Conservation (phyloP, 208 protist species). For the Leishmania amazonensis region DNA sequence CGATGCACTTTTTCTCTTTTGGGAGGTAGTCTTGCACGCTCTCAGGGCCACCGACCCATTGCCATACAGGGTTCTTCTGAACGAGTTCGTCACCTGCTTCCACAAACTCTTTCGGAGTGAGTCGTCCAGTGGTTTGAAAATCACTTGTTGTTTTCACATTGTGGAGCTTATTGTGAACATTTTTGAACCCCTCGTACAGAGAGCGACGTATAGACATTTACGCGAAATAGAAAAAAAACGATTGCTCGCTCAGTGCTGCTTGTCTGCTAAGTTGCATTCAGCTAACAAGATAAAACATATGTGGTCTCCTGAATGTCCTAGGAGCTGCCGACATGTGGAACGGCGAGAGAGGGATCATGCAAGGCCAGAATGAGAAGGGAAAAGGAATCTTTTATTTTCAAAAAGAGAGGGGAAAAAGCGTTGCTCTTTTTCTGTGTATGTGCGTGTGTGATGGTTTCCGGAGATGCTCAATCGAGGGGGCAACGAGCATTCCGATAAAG, state of each 20-base stretch:
- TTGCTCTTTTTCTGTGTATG: not conserved
- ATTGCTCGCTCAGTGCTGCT: not conserved
- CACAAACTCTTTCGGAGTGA: conserved; percentile 93
- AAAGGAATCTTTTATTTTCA: not conserved
- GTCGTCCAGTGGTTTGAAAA: conserved; percentile 56
- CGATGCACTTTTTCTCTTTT: conserved; percentile 96
- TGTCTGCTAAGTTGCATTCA: not conserved
- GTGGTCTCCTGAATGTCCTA: not conserved
- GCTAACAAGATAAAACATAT: not conserved
- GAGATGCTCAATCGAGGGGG: no score
- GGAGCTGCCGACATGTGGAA: not conserved
- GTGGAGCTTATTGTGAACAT: conserved; percentile 50
- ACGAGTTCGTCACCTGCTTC: conserved; percentile 95
- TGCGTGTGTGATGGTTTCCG: not conserved
- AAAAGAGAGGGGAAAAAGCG: not conserved
- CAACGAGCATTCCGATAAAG: not conserved
- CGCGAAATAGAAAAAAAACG: not conserved
- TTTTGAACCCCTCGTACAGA: conserved; percentile 69
- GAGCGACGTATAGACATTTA: conserved; percentile 35
- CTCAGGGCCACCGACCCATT: conserved; percentile 90
- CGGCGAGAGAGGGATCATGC: no score
- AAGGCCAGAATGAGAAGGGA: not conserved
- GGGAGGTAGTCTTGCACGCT: conserved; percentile 87
- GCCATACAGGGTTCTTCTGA: conserved; percentile 96
- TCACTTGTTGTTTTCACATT: conserved; percentile 53